Evolutionary conservation across 352 stramenopile genomes (phyloP), one percentile per base, ranked within the genome.

Genomic region (Phytophthora pinifolia): DNA sequence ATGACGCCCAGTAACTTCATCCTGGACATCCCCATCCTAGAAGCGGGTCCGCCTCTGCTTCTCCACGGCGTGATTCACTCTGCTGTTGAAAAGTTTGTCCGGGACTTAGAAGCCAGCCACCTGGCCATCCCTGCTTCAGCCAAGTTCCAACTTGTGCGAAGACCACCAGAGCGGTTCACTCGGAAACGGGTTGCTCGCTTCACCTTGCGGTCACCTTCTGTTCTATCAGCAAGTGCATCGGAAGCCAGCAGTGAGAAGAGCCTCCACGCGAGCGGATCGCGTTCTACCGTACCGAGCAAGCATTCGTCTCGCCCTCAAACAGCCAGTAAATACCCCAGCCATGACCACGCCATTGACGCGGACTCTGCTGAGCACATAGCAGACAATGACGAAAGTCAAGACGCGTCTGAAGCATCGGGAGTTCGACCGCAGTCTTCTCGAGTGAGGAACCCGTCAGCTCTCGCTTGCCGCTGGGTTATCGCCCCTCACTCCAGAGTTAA

Each of bases 91-190:
- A 88, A 86, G 34, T 73, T 70, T 36, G 54, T 86, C 36, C 79
- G 74, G 9, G 82, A 92, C 46, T 47, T 92, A 6, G 80, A 88
- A 25, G 63, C 69, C 4, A 86, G 64, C 25, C 66, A 88, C 36
- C 59, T 96, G 1, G 41, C 55, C 0, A 56, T 96, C n/a, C 88
- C 85, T 14, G 32, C 52, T 0, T 30, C 88, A 33, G 63, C 65
- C n/a, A 88, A 85, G 43, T 84, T 78, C 41, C 88, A 96, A 54
- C 66, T 97, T 18, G 51, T 97, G n/a, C 78, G 75, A 31, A 67
- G 77, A 9, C 86, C 89, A 8, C 66, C 66, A 1, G 72, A 86
- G 27, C 75, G 88, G 0, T 86, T 86, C 47, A 41, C 79, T 6
- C 71, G 86, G 1, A 81, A 88, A 32, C 64, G 73, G 3, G 56